A percentile compares a stretch with the other conserved stretches of the same genome.
These are phyloP conservation scores for Serendipita sp. DNA, from an alignment of 768 basidiomycete species.

Conservation along the genomic window DNA sequence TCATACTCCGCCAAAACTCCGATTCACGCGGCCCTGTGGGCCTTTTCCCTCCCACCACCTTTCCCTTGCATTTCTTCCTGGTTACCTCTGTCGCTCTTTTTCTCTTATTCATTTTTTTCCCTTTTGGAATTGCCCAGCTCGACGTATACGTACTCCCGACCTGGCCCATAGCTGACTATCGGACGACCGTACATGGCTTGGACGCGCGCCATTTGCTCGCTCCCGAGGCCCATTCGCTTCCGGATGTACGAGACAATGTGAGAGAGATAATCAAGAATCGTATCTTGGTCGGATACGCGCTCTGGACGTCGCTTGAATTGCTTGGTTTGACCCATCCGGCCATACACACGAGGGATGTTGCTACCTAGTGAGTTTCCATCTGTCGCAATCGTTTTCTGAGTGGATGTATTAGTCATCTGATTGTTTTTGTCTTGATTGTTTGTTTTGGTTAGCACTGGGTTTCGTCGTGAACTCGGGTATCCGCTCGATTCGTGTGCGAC, in stretches of 20 bases:
- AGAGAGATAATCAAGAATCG: not conserved
- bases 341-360: not conserved
- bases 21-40: too few species aligned
- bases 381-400: too few species aligned
- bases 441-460: not conserved
- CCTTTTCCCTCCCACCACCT: not conserved
- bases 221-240: not conserved
- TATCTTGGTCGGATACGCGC: not conserved
- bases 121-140: not conserved
- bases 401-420: not conserved
- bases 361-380: not conserved
- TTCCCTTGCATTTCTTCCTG: not conserved
- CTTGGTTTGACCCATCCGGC: not conserved
- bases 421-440: too few species aligned
- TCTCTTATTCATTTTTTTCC: too few species aligned
- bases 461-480: not conserved
- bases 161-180: not conserved
- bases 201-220: not conserved
- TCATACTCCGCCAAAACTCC: too few species aligned
- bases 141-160: not conserved
- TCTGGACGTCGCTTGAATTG: not conserved
- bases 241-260: not conserved
- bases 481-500: not conserved
- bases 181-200: not conserved
- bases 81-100: too few species aligned